Evolutionary conservation across 2,329 filamentous ascomycete genomes (phyloP).

Genomic region (Clarireedia monteithiana): DNA sequence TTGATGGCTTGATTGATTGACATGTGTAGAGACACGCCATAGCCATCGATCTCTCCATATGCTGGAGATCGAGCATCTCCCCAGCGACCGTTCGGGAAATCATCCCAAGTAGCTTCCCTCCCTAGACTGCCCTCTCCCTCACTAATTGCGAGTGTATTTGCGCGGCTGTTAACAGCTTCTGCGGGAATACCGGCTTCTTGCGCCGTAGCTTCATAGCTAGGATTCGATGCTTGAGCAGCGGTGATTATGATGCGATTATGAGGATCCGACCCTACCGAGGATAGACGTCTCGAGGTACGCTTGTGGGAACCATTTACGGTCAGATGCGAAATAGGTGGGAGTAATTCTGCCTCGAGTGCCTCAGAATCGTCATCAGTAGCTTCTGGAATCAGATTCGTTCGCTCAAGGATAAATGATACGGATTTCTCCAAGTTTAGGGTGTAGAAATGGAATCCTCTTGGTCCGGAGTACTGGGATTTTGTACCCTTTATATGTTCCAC

Average conservation of each 20-base stretch:
- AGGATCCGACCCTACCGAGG: constrained; percentile 71
- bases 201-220: constrained; percentile 64
- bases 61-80: constrained; percentile 88
- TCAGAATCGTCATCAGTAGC: constrained; percentile 38
- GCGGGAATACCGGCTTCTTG: constrained; percentile 70
- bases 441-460: constrained; percentile 91
- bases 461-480: constrained; percentile 48
- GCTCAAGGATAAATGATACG: constrained; percentile 85
- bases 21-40: constrained; percentile 91
- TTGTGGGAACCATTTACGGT: constrained; percentile 3
- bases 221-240: constrained; percentile 48
- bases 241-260: constrained; percentile 83
- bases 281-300: constrained; percentile 17
- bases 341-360: constrained; percentile 35
- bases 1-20: constrained; percentile 74
- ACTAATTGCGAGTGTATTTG: constrained; percentile 84
- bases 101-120: constrained; percentile 95
- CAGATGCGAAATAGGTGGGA: constrained; percentile 27
- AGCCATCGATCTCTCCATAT: constrained; percentile 96
- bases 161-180: constrained; percentile 66
- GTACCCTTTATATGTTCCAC: constrained; percentile 65
- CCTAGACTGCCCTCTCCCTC: constrained; percentile 87
- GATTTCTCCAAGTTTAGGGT: constrained; percentile 95
- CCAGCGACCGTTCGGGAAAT: constrained; percentile 94
- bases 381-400: constrained; percentile 69